A percentile compares a stretch with the other conserved stretches of the same genome.
Evolutionary conservation across 2,329 filamentous ascomycete species (phyloP).

Genomic region (Penicillium sp.): DNA sequence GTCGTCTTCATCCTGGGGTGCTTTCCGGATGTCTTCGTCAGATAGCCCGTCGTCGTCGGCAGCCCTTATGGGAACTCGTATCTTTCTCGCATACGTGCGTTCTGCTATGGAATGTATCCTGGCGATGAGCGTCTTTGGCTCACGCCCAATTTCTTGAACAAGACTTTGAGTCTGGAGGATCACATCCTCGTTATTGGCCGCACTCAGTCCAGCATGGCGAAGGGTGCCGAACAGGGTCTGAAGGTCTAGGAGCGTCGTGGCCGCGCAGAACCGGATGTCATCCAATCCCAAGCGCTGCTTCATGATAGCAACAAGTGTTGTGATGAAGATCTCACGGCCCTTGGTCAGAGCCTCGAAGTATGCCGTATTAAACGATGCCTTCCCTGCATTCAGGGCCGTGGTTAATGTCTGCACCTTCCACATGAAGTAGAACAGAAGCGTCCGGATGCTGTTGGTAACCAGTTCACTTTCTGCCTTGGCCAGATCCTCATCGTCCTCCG

Average conservation of each 20-base stretch:
- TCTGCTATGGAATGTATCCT: slow-evolving; percentile 71
- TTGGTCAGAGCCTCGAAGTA: slow-evolving; percentile 61
- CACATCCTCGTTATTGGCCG: slow-evolving; percentile 37
- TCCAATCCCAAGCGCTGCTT: slow-evolving; percentile 53
- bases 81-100: slow-evolving; percentile 64
- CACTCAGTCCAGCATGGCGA: slow-evolving; percentile 42
- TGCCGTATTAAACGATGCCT: slow-evolving; percentile 52
- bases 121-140: slow-evolving; percentile 58
- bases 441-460: slow-evolving; percentile 64
- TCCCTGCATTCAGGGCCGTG: slow-evolving; percentile 45
- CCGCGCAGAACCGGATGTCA: slow-evolving; percentile 65
- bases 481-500: slow-evolving; percentile 58
- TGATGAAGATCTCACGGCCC: slow-evolving; percentile 46
- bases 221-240: slow-evolving; percentile 71
- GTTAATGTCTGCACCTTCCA: slow-evolving; percentile 68
- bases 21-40: too few species aligned
- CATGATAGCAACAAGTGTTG: slow-evolving; percentile 44
- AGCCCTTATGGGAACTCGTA: slow-evolving; percentile 37
- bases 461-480: slow-evolving; percentile 73
- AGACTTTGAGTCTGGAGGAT: slow-evolving; percentile 52
- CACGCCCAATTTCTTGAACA: slow-evolving; percentile 57
- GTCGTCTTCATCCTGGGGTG: slow-evolving; percentile 45
- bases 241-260: slow-evolving; percentile 70
- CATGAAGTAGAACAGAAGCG: slow-evolving; percentile 82
- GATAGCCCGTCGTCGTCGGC: slow-evolving; percentile 67